Evolutionary conservation across 1,284 basidiomycete genomes (phyloP), one percentile per base, ranked within the genome.

Genomic region (Apiotrichum veenhuisii): DNA sequence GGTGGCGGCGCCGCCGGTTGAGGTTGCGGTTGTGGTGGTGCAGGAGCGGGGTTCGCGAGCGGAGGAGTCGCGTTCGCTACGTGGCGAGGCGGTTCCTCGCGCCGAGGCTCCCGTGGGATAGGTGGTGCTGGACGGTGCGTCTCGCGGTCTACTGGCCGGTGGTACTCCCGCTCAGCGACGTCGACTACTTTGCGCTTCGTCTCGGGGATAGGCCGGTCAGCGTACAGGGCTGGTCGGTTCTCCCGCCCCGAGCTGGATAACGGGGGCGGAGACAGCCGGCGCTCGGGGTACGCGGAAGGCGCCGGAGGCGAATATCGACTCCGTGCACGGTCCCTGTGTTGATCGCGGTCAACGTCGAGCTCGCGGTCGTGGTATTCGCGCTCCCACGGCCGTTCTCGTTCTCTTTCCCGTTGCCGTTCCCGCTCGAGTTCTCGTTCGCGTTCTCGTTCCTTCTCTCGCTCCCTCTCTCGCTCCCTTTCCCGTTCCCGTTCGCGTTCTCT

Each of bases 221-320:
- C 33, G n/a, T 1, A 7, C 12, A 30, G 11, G n/a, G 34, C 26
- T 2, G 44, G 48, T 17, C 48, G 48, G 23, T 52, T 52, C 25
- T 52, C 50, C 18, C 42, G 20, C 5, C 50, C 50, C 2, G 50
- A 44, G 42, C 42, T 45, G 23, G 41, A 25, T 17, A 52, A 26
- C 17, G 50, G 50, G 7, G 40, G 23, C 20, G 50, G 50, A 9
- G 50, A 41, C n/a, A 15, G 5, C 12, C 38, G 48, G 37, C 48
- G 48, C 23, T 50, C 48, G 11, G 15, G 37, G 25, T 49, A 38
- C 12, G 46, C 30, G 20, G 34, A 41, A 30, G 12, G 30, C 11
- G 33, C 9, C 15, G 47, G 20, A 23, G 48, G 36, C 18, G 36
- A 38, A 25, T 40, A 37, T 27, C 48, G 48, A 20, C 50, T 45